Conservation (phyloP, 345 rosid genomes). For the Ceriops tagal region DNA sequence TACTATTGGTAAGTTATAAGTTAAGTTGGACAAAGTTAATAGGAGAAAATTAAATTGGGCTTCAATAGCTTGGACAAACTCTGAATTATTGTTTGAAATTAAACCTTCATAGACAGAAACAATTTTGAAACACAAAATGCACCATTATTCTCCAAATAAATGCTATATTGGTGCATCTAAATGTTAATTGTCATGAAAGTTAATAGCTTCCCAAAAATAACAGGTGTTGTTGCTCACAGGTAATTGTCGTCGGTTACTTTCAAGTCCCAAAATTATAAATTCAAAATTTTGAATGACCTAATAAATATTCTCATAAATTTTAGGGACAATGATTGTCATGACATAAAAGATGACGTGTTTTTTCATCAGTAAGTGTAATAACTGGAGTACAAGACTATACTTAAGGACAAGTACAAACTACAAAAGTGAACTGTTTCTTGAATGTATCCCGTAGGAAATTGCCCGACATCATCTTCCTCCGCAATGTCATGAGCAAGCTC, state of each 20-base stretch:
- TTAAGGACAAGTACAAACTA: constrained; percentile 29
- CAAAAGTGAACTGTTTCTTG: constrained; percentile 23
- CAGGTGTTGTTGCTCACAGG: background rate
- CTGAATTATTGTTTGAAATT: too few relatives aligned
- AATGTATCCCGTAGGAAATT: background rate
- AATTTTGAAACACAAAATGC: too few relatives aligned
- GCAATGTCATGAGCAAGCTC: constrained; percentile 7
- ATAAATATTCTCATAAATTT: background rate
- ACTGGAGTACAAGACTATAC: constrained; percentile 4
- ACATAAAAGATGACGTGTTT: constrained; percentile 20
- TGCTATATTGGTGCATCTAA: too few relatives aligned
- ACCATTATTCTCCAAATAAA: too few relatives aligned
- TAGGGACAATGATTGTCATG: constrained; percentile 18
- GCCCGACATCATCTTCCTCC: constrained; percentile 25
- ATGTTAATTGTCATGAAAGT: too few relatives aligned
- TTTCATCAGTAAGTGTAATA: constrained; percentile 12
- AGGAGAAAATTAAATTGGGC: too few relatives aligned
- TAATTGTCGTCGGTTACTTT: background rate
- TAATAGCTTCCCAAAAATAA: too few relatives aligned
- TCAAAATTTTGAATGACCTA: background rate
- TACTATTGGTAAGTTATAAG: too few relatives aligned
- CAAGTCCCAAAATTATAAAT: background rate
- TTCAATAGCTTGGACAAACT: too few relatives aligned
- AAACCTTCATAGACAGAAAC: too few relatives aligned
- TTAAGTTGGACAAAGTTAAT: too few relatives aligned